phyloP scores from a whole-genome alignment of 371 early-diverging fungal species.

The Mortierella sp. region DNA sequence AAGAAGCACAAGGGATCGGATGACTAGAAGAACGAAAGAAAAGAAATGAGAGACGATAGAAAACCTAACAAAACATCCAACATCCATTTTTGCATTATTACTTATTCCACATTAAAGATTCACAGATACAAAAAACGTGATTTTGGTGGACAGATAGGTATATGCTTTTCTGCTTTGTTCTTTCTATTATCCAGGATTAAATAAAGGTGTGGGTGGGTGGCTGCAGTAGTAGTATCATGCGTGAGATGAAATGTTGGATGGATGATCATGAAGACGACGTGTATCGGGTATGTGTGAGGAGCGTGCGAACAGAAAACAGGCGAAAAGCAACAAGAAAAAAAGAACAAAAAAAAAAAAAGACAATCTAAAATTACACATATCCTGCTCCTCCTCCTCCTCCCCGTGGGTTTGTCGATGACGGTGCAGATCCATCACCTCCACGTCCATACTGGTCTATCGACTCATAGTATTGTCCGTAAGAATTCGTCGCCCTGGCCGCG shows the following conservation, averaged over 20 bases:
- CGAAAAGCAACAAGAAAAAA: neutral
- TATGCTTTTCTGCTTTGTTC: no score
- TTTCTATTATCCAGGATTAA: no score
- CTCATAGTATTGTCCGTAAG: constrained; percentile 18
- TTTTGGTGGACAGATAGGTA: no score
- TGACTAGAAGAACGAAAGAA: constrained; percentile 24
- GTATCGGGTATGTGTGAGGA: neutral
- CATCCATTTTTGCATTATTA: neutral
- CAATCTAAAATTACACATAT: constrained; percentile 13
- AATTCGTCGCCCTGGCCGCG: constrained; percentile 19
- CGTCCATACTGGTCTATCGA: constrained; percentile 25
- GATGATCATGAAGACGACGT: neutral
- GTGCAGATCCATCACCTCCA: constrained; percentile 7
- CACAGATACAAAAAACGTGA: no score
- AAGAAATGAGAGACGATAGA: neutral
- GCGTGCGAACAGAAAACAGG: neutral
- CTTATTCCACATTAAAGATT: neutral
- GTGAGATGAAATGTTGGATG: no score
- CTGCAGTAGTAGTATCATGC: no score
- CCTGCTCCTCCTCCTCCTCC: constrained; percentile 6
- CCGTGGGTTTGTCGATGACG: neutral
- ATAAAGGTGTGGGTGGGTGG: no score
- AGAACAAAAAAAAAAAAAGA: neutral
- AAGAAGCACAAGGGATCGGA: constrained; percentile 47
- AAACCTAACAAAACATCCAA: no score